Evolutionary conservation across 768 basidiomycete species (phyloP).

Genomic region (Pulveroboletus ravenelii): DNA sequence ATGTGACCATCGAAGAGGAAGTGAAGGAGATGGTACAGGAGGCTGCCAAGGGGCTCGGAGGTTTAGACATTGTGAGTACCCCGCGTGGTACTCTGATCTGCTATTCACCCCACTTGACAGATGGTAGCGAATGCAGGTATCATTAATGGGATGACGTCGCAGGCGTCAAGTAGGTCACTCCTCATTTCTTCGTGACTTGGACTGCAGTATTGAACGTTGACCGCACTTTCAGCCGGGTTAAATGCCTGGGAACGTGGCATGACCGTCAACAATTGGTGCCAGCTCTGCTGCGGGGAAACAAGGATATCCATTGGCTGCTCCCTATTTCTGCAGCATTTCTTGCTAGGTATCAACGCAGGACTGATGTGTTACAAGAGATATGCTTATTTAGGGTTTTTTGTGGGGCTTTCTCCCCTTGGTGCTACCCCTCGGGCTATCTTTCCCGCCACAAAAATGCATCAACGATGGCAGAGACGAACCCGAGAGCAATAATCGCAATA

Average conservation of each 20-base stretch:
- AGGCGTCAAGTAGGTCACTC: neutral
- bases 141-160: neutral
- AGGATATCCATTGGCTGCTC: too few species aligned
- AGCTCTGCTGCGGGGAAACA: slow-evolving; percentile 21
- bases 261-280: slow-evolving; percentile 37
- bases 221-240: slow-evolving; percentile 21
- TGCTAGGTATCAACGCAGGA: too few species aligned
- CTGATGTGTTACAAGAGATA: too few species aligned
- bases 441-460: too few species aligned
- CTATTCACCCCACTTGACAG: neutral
- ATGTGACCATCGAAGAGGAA: slow-evolving; percentile 1
- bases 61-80: slow-evolving; percentile 4
- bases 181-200: neutral
- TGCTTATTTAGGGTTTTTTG: too few species aligned
- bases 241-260: slow-evolving; percentile 39
- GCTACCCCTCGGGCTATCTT: too few species aligned
- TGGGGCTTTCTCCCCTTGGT: too few species aligned
- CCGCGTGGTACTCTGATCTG: neutral
- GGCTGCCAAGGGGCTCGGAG: neutral
- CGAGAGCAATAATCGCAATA: too few species aligned
- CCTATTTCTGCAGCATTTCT: too few species aligned
- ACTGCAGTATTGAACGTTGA: neutral
- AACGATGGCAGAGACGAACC: too few species aligned
- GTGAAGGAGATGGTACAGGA: slow-evolving; percentile 3
- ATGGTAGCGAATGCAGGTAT: slow-evolving; percentile 15